Evolutionary conservation across 2,329 filamentous ascomycete genomes (phyloP).

Genomic region (Calcarisporium arbuscula): DNA sequence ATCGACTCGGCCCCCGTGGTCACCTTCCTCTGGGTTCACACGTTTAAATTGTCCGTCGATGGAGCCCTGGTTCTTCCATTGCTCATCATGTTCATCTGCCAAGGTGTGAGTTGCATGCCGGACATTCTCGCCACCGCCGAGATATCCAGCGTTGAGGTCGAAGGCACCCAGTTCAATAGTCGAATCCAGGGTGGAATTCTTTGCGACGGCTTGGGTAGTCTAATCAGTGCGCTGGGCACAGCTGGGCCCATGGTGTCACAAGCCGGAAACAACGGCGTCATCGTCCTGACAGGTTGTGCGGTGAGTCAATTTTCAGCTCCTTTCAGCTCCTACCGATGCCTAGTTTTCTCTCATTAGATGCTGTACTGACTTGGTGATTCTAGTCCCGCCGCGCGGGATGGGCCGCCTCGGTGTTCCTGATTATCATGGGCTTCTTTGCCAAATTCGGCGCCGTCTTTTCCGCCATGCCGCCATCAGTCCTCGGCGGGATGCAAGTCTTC

Average conservation of each 20-base stretch:
- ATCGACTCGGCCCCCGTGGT: constrained; percentile 3
- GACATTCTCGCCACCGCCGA: constrained; percentile 9
- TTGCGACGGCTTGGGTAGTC: constrained; percentile 9
- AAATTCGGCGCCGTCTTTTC: constrained; percentile 7
- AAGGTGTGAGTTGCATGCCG: constrained; percentile 7
- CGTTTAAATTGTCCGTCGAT: constrained; percentile 7
- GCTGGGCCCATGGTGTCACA: constrained; percentile 7
- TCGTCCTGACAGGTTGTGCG: constrained; percentile 9
- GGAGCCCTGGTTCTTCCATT: constrained; percentile 8
- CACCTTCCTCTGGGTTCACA: constrained; percentile 8
- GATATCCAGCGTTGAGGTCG: constrained; percentile 7
- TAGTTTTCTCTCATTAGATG: no score
- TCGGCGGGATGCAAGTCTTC: constrained; percentile 9
- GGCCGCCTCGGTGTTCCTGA: constrained; percentile 5
- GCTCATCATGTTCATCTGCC: constrained; percentile 8
- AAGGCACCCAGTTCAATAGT: constrained; percentile 8
- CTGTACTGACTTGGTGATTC: not conserved
- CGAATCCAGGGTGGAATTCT: constrained; percentile 9
- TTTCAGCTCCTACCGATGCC: not conserved
- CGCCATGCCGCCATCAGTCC: constrained; percentile 8
- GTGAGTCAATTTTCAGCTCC: not conserved
- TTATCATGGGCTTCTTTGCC: constrained; percentile 8
- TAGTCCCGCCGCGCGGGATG: constrained; percentile 8
- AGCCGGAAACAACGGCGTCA: constrained; percentile 8
- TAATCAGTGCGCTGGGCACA: constrained; percentile 6